Evolutionary conservation across 169 alveolate genomes (phyloP), one percentile per base, ranked within the genome.

Genomic region (Plasmodium cynomolgi): DNA sequence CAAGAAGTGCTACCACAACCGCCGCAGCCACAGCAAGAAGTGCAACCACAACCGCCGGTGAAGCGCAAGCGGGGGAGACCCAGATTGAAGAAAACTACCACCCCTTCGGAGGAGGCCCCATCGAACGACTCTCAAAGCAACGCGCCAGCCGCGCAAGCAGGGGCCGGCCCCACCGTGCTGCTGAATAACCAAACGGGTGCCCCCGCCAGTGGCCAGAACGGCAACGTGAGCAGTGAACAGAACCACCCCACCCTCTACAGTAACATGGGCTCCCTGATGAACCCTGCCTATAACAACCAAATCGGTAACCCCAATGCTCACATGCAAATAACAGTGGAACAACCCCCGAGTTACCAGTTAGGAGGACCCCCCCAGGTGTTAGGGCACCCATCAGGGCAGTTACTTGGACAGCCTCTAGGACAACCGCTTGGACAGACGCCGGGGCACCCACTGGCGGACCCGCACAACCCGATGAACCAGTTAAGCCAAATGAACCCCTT

Each of bases 11-110:
- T n/a, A 33, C 17, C 20, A 77, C 39, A 47, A 47, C 39, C 15
- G 34, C 58, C 17, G 71, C 44, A 56, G 50, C 34, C 37, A 84
- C 20, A 41, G 50, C 33, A 23, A 73, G 33, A 3, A 20, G n/a
- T 29, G 41, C 20, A 29, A 15, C 85, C 71, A 20, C 71, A 26
- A 54, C 41, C 71, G 9, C 84, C 84, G 34, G 93, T 86, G 26
- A 86, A 86, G 33, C 20, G 85, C 33, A 86, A 86, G 56, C 79
- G 93, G 31, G 93, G 93, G 15, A 44, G 93, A 54, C 93, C 93
- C 11, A 86, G 47, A 77, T 7, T 86, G 47, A 86, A 86, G 72
- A 86, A 86, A 56, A 86, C 86, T 3, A 34, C 93, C 23, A 15
- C 62, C 62, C 62, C 62, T 6, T 58, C 93, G 6, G 84, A 86